phyloP scores from a whole-genome alignment of 1,284 basidiomycete species.

The Apiotrichum gamsii region DNA sequence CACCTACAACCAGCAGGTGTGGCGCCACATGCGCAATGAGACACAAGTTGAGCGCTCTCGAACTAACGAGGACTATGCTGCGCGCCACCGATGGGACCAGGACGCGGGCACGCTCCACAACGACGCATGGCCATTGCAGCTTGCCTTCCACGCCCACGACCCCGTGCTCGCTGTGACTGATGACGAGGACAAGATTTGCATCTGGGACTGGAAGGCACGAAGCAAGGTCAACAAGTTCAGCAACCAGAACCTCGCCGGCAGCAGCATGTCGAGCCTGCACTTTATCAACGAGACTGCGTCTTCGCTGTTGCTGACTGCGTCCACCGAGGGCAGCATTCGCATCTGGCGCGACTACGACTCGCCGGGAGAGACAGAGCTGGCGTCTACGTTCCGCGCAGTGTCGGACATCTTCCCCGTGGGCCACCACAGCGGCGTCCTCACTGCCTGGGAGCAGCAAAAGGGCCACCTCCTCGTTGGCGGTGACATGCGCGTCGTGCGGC shows the following conservation, averaged over 20 bases:
- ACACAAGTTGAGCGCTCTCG: slow-evolving; percentile 62
- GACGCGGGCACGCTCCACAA: slow-evolving; percentile 69
- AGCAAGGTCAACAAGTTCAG: slow-evolving; percentile 74
- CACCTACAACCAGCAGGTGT: slow-evolving; percentile 91
- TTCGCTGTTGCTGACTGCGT: slow-evolving; percentile 80
- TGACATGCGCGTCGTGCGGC: slow-evolving; percentile 78
- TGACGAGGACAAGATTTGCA: slow-evolving; percentile 76
- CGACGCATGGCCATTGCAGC: slow-evolving; percentile 63
- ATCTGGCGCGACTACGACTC: slow-evolving; percentile 79
- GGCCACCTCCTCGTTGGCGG: slow-evolving; percentile 84
- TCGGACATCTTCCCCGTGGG: slow-evolving; percentile 64
- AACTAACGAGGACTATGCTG: slow-evolving; percentile 58
- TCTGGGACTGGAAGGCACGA: slow-evolving; percentile 89
- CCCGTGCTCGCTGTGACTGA: slow-evolving; percentile 80
- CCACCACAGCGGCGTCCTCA: slow-evolving; percentile 68
- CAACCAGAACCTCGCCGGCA: slow-evolving; percentile 78
- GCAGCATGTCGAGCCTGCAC: slow-evolving; percentile 79
- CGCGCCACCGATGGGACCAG: slow-evolving; percentile 73
- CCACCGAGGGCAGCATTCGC: slow-evolving; percentile 85
- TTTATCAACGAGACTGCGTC: slow-evolving; percentile 96
- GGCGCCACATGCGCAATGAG: slow-evolving; percentile 89
- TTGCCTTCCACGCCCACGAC: slow-evolving; percentile 90
- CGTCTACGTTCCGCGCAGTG: slow-evolving; percentile 86
- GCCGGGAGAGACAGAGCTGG: slow-evolving; percentile 61
- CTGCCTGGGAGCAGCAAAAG: slow-evolving; percentile 88